Percentiles rank a stretch among this genome's conserved stretches.
Evolutionary conservation across 345 rosid genomes (phyloP).

Genomic region (Firmiana major): DNA sequence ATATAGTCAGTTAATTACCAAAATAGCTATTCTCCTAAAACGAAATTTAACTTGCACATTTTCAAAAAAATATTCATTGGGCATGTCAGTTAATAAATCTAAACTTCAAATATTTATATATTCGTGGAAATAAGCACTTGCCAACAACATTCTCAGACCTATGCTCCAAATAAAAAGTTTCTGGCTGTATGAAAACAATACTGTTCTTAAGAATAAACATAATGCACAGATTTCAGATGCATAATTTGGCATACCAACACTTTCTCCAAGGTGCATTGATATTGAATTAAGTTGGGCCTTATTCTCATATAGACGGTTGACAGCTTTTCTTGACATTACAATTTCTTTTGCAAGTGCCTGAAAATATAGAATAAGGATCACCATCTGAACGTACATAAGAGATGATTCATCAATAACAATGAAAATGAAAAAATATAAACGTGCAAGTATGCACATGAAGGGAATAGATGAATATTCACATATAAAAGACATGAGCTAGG

Average conservation of each 20-base stretch:
- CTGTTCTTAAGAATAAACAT: too few relatives aligned
- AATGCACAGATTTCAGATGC: not conserved
- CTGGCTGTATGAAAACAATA: not conserved
- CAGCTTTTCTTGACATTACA: slow-evolving; percentile 39
- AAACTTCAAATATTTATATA: not conserved
- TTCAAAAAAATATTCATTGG: not conserved
- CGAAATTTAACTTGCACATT: not conserved
- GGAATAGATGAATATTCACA: not conserved
- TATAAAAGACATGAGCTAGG: not conserved
- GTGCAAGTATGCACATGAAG: not conserved
- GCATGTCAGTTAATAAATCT: not conserved
- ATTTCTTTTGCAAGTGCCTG: slow-evolving; percentile 20
- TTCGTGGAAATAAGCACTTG: not conserved
- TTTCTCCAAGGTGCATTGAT: slow-evolving; percentile 45
- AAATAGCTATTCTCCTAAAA: not conserved
- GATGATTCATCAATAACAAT: not conserved
- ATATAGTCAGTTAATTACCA: not conserved
- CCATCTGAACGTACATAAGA: too few relatives aligned
- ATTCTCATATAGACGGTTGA: slow-evolving; percentile 37
- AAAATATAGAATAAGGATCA: slow-evolving; percentile 5
- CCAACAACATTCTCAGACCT: not conserved
- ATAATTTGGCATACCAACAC: slow-evolving; percentile 29
- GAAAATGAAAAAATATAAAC: not conserved
- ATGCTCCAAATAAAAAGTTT: not conserved
- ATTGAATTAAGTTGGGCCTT: slow-evolving; percentile 39